These are phyloP conservation scores for Logfia minima DNA, from an alignment of 129 eudicot genomes.

Conservation along the genomic window DNA sequence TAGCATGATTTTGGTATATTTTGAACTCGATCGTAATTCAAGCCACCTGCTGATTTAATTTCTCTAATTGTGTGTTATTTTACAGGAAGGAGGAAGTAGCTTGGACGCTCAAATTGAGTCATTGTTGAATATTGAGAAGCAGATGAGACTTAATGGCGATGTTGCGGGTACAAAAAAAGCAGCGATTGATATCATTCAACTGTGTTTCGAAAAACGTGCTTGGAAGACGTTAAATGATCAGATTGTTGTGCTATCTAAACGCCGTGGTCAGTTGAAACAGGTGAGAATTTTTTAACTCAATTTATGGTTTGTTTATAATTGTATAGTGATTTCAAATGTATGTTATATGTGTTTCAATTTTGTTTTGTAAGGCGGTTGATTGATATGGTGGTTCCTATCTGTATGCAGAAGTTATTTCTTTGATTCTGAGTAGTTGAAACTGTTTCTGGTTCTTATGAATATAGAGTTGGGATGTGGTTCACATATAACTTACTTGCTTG, in stretches of 20 bases:
- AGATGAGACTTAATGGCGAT: conserved; percentile 79
- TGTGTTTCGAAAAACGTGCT: conserved; percentile 74
- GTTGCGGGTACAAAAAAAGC: conserved; percentile 75
- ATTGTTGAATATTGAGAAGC: conserved; percentile 77
- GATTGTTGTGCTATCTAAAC: conserved; percentile 77
- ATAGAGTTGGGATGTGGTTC: neutral
- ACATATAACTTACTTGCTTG: neutral
- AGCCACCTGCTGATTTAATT: neutral
- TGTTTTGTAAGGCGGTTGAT: neutral
- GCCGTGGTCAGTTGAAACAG: conserved; percentile 90
- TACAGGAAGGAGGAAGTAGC: conserved; percentile 53
- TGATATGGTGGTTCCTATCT: neutral
- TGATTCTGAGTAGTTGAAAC: neutral
- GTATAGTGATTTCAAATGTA: neutral
- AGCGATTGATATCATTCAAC: conserved; percentile 61
- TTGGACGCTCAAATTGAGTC: conserved; percentile 76
- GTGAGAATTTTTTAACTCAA: conserved; percentile 19
- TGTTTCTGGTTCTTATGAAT: neutral
- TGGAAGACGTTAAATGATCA: conserved; percentile 91
- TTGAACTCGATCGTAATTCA: neutral
- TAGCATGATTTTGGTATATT: neutral
- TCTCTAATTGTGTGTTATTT: neutral
- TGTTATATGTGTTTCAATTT: neutral
- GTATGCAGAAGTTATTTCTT: conserved; percentile 2
- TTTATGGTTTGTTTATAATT: too few relatives aligned